phyloP scores from a whole-genome alignment of 2,329 filamentous ascomycete genomes.

The Colletotrichum aenigma region DNA sequence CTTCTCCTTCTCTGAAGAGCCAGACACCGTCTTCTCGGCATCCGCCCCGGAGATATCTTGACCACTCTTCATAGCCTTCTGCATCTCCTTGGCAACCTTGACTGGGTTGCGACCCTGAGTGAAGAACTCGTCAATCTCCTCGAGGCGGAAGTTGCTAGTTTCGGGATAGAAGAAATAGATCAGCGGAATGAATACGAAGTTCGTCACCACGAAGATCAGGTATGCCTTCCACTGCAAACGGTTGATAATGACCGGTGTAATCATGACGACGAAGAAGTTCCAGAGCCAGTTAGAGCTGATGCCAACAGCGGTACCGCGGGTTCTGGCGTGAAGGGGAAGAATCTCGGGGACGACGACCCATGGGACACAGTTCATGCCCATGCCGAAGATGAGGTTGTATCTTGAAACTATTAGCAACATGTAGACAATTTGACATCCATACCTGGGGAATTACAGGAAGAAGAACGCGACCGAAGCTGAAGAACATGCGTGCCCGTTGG shows the following conservation, averaged over 20 bases:
- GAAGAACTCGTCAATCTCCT: constrained; percentile 58
- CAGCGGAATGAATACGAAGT: constrained; percentile 46
- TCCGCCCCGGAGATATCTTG: neutral
- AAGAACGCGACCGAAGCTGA: constrained; percentile 39
- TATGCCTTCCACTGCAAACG: constrained; percentile 55
- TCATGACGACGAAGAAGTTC: constrained; percentile 49
- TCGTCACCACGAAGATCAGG: constrained; percentile 55
- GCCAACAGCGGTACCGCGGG: constrained; percentile 35
- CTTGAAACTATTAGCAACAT: neutral
- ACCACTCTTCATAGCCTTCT: neutral
- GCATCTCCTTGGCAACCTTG: constrained; percentile 10
- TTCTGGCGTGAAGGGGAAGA: constrained; percentile 33
- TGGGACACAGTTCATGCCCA: constrained; percentile 34
- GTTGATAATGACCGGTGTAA: constrained; percentile 53
- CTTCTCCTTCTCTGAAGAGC: neutral
- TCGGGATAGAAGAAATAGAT: constrained; percentile 57
- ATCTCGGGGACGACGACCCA: constrained; percentile 43
- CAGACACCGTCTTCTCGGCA: neutral
- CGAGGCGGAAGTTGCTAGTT: constrained; percentile 51
- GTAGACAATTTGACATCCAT: fast-evolving
- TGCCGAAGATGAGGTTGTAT: constrained; percentile 32
- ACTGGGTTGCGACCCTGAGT: constrained; percentile 21
- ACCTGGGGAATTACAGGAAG: constrained; percentile 29
- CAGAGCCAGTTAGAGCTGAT: constrained; percentile 39
- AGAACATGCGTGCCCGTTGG: constrained; percentile 16